Percentiles rank a stretch among this genome's conserved stretches.
Evolutionary conservation across 2,329 filamentous ascomycete species (phyloP).

Genomic region (Chalara sp.): DNA sequence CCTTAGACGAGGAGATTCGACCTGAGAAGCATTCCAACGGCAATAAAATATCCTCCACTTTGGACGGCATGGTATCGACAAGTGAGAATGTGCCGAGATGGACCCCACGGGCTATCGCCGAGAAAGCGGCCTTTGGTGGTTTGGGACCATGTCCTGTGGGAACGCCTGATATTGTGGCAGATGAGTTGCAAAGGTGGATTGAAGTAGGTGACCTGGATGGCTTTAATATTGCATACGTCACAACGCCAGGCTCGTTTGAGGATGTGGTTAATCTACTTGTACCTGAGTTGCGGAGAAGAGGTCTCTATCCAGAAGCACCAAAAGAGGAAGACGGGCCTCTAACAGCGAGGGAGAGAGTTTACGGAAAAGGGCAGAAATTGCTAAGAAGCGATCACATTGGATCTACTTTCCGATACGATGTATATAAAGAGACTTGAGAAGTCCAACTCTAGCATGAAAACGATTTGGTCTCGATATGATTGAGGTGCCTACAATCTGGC

Average conservation of each 20-base stretch:
- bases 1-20: no score
- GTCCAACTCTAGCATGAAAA: no score
- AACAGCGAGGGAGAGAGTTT: slow-evolving; percentile 54
- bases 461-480: no score
- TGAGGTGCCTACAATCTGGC: no score
- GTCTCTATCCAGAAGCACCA: slow-evolving; percentile 38
- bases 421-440: slow-evolving; percentile 41
- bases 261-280: slow-evolving; percentile 60
- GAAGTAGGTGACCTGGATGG: slow-evolving; percentile 57
- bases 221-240: slow-evolving; percentile 65
- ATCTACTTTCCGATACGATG: slow-evolving; percentile 53
- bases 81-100: no score
- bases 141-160: slow-evolving; percentile 1
- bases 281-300: slow-evolving; percentile 55
- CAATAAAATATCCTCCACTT: no score
- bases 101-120: slow-evolving; percentile 36
- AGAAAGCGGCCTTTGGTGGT: slow-evolving; percentile 62
- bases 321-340: slow-evolving; percentile 25
- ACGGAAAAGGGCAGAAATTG: slow-evolving; percentile 50
- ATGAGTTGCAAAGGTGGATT: slow-evolving; percentile 51
- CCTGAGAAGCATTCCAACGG: slow-evolving; percentile 34
- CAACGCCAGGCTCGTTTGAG: slow-evolving; percentile 60
- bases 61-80: no score
- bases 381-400: slow-evolving; percentile 53
- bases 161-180: slow-evolving; percentile 6